phyloP scores from a whole-genome alignment of 371 early-diverging fungal species.

The Mortierella sp. region DNA sequence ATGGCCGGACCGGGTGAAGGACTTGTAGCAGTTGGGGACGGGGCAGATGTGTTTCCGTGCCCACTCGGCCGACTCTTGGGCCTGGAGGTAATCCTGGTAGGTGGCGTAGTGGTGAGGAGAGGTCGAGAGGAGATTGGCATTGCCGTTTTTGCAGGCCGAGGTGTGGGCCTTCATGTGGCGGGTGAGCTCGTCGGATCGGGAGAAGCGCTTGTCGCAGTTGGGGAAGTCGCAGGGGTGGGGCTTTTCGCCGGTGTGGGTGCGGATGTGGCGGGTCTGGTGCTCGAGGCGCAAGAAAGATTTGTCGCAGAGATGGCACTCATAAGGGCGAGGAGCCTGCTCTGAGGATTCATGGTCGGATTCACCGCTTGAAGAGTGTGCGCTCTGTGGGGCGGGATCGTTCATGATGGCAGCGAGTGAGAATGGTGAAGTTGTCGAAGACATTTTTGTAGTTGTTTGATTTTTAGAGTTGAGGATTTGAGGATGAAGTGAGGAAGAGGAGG shows the following conservation, averaged over 20 bases:
- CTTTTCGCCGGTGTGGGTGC: constrained; percentile 89
- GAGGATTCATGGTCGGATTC: constrained; percentile 47
- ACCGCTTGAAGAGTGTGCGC: constrained; percentile 29
- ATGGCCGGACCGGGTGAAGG: constrained; percentile 57
- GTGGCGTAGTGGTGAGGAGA: constrained; percentile 52
- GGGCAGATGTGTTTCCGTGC: constrained; percentile 57
- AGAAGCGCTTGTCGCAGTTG: constrained; percentile 83
- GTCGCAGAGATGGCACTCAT: constrained; percentile 73
- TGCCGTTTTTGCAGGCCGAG: constrained; percentile 60
- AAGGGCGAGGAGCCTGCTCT: constrained; percentile 63
- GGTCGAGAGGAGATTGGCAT: constrained; percentile 52
- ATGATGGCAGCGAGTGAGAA: constrained; percentile 58
- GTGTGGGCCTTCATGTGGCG: constrained; percentile 76
- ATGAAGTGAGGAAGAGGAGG: constrained; percentile 5
- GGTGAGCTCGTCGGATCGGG: constrained; percentile 78
- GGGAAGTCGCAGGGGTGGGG: constrained; percentile 81
- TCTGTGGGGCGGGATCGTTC: constrained; percentile 42
- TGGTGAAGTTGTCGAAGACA: constrained; percentile 48
- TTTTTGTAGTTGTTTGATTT: constrained; percentile 1
- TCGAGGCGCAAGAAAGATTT: constrained; percentile 78
- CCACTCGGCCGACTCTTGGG: constrained; percentile 54
- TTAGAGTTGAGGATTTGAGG: neutral
- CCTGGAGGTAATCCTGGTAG: constrained; percentile 51
- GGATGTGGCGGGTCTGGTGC: constrained; percentile 83
- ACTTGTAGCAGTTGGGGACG: constrained; percentile 55